phyloP scores from a whole-genome alignment of 495 filamentous ascomycete genomes.

The Penicillium samsonianum region DNA sequence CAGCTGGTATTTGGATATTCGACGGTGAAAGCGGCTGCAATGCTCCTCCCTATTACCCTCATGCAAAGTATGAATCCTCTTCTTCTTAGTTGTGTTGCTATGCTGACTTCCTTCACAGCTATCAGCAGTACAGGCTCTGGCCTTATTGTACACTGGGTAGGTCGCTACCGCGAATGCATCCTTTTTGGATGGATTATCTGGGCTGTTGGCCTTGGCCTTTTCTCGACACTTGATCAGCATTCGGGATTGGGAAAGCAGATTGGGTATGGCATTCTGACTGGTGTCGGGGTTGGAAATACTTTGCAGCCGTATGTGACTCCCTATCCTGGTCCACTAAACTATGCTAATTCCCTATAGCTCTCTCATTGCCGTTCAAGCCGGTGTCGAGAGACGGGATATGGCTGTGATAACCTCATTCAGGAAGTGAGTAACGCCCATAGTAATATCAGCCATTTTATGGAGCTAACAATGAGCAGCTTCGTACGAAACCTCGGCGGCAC shows the following conservation, averaged over 20 bases:
- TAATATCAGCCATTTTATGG: background rate
- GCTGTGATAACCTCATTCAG: constrained; percentile 55
- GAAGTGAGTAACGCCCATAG: constrained; percentile 40
- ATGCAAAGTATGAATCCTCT: constrained; percentile 44
- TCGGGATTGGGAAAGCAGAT: constrained; percentile 55
- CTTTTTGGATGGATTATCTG: constrained; percentile 54
- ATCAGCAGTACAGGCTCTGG: constrained; percentile 53
- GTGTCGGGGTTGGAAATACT: constrained; percentile 55
- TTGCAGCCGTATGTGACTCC: constrained; percentile 47
- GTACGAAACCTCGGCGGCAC: constrained; percentile 55
- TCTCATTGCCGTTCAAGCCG: constrained; percentile 54
- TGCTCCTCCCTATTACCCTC: constrained; percentile 55
- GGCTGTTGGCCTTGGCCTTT: constrained; percentile 54
- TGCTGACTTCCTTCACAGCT: constrained; percentile 25
- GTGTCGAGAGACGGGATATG: constrained; percentile 54
- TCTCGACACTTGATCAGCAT: constrained; percentile 52
- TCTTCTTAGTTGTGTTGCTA: background rate
- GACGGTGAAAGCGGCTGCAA: constrained; percentile 50
- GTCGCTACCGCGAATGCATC: constrained; percentile 56
- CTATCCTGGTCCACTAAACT: background rate
- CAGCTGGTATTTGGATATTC: constrained; percentile 56
- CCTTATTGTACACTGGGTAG: constrained; percentile 52
- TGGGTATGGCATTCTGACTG: constrained; percentile 53
- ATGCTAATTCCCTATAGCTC: constrained; percentile 23
- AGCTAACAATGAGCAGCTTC: constrained; percentile 41